Percentiles rank a stretch among this genome's conserved stretches.
These are phyloP conservation scores for Calonectria fujianensis DNA, from an alignment of 2,329 filamentous ascomycete genomes.

Conservation along the genomic window DNA sequence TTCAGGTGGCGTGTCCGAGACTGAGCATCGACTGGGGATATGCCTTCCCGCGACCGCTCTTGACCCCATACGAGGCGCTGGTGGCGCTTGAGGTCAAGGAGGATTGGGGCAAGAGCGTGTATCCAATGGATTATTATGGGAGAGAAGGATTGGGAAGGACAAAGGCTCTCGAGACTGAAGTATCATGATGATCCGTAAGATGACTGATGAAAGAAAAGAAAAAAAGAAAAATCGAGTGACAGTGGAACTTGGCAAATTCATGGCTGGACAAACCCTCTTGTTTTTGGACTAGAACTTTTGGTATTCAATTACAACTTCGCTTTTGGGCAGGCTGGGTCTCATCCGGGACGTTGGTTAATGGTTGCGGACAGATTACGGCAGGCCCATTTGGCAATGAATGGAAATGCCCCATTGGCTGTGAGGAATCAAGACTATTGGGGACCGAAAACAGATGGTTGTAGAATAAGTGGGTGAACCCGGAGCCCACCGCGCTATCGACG, in stretches of 20 bases:
- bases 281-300: neutral
- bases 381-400: neutral
- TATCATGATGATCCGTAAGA: constrained; percentile 42
- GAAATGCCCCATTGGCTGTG: neutral
- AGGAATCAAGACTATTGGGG: neutral
- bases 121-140: constrained; percentile 99
- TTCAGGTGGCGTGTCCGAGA: constrained; percentile 97
- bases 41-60: constrained; percentile 89
- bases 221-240: neutral
- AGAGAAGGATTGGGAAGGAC: constrained; percentile 92
- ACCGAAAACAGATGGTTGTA: neutral
- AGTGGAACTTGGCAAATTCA: neutral
- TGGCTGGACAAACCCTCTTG: neutral
- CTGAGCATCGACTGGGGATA: constrained; percentile 99
- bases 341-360: neutral
- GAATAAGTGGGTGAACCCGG: neutral
- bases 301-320: neutral
- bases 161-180: constrained; percentile 65
- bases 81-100: constrained; percentile 88
- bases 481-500: neutral
- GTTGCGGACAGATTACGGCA: neutral
- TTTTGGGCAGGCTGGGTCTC: neutral
- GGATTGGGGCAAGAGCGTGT: constrained; percentile 84
- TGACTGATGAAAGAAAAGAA: constrained; percentile 11
- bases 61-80: constrained; percentile 96